Conservation (phyloP, 176 grass and related monocot species). For the Musa acuminata region DNA sequence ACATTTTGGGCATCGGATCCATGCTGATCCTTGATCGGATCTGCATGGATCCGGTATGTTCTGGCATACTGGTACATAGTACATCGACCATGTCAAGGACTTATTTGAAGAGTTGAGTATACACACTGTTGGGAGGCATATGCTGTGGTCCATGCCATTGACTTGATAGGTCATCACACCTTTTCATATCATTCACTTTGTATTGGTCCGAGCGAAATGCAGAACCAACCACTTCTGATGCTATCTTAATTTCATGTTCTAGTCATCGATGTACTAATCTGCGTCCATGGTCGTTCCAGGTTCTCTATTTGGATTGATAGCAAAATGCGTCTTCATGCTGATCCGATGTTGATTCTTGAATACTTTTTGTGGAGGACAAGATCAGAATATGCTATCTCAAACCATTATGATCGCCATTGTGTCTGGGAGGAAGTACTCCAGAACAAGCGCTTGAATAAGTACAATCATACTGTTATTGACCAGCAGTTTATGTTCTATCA, state of each 20-base stretch:
- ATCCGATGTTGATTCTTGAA: slow-evolving; percentile 79
- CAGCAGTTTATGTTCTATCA: slow-evolving; percentile 79
- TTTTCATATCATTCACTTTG: too few species aligned
- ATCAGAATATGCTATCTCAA: slow-evolving; percentile 84
- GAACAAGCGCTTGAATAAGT: slow-evolving; percentile 89
- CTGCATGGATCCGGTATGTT: background rate
- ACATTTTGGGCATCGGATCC: too few species aligned
- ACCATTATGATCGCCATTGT: slow-evolving; percentile 81
- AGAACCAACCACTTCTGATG: too few species aligned
- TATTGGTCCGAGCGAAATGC: too few species aligned
- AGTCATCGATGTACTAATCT: background rate
- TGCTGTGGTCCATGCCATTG: too few species aligned
- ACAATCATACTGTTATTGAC: slow-evolving; percentile 75
- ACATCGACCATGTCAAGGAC: too few species aligned
- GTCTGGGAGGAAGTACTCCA: slow-evolving; percentile 89
- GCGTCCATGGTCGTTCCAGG: slow-evolving; percentile 25
- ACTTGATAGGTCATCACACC: too few species aligned
- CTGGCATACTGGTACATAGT: background rate
- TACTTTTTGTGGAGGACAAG: slow-evolving; percentile 88
- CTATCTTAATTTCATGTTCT: background rate
- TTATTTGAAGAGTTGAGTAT: too few species aligned
- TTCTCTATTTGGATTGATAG: slow-evolving; percentile 96
- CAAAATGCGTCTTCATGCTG: slow-evolving; percentile 73
- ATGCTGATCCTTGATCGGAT: too few species aligned
- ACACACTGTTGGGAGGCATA: too few species aligned